Evolutionary conservation across 345 rosid genomes (phyloP).

Genomic region (Hibiscus trionum): DNA sequence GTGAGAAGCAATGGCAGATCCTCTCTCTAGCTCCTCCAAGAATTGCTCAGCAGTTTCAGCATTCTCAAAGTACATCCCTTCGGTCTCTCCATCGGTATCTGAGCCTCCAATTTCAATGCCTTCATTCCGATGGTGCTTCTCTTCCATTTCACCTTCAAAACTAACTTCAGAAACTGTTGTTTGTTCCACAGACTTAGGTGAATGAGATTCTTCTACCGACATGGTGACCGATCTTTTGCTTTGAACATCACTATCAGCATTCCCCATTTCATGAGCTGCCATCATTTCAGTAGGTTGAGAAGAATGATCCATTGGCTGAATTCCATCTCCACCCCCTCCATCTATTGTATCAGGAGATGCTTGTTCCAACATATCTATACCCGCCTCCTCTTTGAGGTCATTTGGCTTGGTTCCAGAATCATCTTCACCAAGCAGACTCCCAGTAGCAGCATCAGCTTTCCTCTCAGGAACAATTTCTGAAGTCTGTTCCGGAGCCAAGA

Average conservation of each 20-base stretch:
- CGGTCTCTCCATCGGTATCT: constrained; percentile 54
- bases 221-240: constrained; percentile 11
- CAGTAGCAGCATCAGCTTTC: constrained; percentile 13
- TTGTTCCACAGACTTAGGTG: constrained; percentile 9
- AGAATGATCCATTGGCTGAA: constrained; percentile 12
- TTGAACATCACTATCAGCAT: constrained; percentile 12
- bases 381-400: constrained; percentile 6
- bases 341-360: constrained; percentile 20
- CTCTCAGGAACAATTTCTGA: constrained; percentile 5
- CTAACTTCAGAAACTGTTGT: constrained; percentile 16
- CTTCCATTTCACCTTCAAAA: constrained; percentile 35
- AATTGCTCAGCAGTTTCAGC: constrained; percentile 78
- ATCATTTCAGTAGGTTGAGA: constrained; percentile 8
- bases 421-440: constrained; percentile 14
- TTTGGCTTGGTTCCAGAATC: constrained; percentile 23
- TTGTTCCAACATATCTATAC: constrained; percentile 1
- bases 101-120: constrained; percentile 40
- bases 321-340: constrained; percentile 26
- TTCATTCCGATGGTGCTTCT: constrained; percentile 20
- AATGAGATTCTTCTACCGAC: constrained; percentile 8
- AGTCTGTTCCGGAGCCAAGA: constrained; percentile 18
- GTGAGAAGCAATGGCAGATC: constrained; percentile 44
- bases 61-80: constrained; percentile 58
- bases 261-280: constrained; percentile 14
- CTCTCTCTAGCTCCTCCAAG: constrained; percentile 68